These are phyloP conservation scores for Musa itinerans DNA, from an alignment of 176 grass and related monocot species.

Conservation along the genomic window DNA sequence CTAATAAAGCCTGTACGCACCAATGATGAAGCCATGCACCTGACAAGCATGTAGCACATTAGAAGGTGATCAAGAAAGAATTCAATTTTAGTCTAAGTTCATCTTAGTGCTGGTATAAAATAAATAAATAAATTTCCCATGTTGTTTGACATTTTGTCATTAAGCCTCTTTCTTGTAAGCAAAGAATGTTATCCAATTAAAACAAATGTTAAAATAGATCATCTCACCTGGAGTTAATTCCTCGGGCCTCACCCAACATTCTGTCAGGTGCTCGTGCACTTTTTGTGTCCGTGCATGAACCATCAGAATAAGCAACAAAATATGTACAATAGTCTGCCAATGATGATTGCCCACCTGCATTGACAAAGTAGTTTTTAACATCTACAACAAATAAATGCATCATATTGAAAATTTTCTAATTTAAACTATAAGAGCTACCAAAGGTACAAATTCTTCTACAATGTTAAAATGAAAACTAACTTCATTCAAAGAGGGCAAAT, in stretches of 20 bases:
- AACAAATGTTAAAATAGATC: not conserved
- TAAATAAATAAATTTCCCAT: not conserved
- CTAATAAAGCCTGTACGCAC: slow-evolving; percentile 96
- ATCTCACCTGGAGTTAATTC: slow-evolving; percentile 68
- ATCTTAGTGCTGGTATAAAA: not conserved
- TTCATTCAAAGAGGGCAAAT: not conserved
- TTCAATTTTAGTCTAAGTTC: not conserved
- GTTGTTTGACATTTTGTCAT: too few species aligned
- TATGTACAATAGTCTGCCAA: slow-evolving; percentile 99
- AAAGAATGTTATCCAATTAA: not conserved
- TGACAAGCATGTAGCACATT: slow-evolving; percentile 17
- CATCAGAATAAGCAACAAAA: slow-evolving; percentile 98
- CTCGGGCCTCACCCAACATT: slow-evolving; percentile 96
- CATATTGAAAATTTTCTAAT: not conserved
- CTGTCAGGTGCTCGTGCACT: slow-evolving; percentile 79
- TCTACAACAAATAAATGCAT: not conserved
- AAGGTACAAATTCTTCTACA: not conserved
- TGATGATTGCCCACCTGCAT: slow-evolving; percentile 88
- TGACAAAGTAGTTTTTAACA: not conserved
- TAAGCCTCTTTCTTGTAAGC: not conserved
- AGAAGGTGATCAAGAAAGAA: not conserved
- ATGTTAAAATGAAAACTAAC: not conserved
- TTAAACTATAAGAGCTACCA: not conserved
- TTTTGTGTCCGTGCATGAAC: slow-evolving; percentile 86
- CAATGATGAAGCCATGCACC: slow-evolving; percentile 95